Evolutionary conservation across 2,329 filamentous ascomycete genomes (phyloP).

Genomic region (Magnaporthales sp.): DNA sequence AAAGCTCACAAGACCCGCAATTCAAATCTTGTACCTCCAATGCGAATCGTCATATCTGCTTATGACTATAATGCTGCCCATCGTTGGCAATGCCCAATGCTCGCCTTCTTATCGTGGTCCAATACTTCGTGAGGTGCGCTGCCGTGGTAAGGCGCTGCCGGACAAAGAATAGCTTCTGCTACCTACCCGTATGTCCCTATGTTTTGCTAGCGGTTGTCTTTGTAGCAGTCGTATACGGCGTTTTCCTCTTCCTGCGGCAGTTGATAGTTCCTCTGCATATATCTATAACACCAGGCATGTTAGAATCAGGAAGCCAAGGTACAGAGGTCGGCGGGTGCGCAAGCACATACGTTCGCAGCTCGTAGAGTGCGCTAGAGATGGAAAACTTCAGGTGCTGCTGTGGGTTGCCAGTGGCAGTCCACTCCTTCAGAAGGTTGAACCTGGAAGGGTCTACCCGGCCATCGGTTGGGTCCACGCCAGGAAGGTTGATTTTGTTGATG

Average conservation of each 20-base stretch:
- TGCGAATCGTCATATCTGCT: not conserved
- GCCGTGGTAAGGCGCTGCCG: not conserved
- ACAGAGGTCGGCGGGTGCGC: no score
- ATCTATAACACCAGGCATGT: not conserved
- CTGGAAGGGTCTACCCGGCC: constrained; percentile 80
- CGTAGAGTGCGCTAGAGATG: constrained; percentile 25
- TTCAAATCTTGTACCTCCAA: not conserved
- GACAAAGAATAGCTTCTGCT: no score
- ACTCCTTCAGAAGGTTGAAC: constrained; percentile 76
- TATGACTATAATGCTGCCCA: not conserved
- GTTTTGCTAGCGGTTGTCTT: not conserved
- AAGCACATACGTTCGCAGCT: constrained; percentile 21
- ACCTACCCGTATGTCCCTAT: not conserved
- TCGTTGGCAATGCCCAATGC: not conserved
- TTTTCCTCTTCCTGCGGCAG: not conserved
- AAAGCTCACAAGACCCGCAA: not conserved
- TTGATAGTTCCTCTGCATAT: not conserved
- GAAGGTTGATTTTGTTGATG: constrained; percentile 91
- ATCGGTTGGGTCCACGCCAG: constrained; percentile 74
- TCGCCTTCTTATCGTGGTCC: not conserved
- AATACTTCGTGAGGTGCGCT: not conserved
- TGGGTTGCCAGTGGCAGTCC: constrained; percentile 51
- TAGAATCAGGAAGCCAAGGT: not conserved
- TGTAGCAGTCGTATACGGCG: not conserved
- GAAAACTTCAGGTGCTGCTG: constrained; percentile 22